Conservation (phyloP, 2,329 filamentous ascomycete species). For the Aspergillus proliferans region DNA sequence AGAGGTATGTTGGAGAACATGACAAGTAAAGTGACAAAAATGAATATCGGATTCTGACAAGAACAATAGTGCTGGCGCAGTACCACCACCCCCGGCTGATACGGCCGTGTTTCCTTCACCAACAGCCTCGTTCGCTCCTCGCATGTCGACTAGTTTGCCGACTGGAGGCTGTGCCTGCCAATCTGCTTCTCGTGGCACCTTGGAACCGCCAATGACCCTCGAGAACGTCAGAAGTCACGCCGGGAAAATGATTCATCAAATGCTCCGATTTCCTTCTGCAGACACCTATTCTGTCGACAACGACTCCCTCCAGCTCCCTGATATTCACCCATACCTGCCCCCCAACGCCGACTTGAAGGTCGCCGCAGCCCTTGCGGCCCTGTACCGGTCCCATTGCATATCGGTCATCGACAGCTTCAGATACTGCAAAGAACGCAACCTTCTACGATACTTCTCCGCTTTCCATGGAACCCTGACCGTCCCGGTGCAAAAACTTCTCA, state of each 20-base stretch:
- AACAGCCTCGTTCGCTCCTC: conserved; percentile 31
- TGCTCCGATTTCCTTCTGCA: conserved; percentile 33
- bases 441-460: conserved; percentile 88
- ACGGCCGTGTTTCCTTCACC: conserved; percentile 37
- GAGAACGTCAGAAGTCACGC: conserved; percentile 34
- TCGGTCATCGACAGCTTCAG: conserved; percentile 92
- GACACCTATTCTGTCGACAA: conserved; percentile 49
- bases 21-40: not conserved
- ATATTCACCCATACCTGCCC: conserved; percentile 75
- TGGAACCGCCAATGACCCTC: conserved; percentile 26
- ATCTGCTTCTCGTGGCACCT: conserved; percentile 14
- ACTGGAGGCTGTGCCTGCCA: conserved; percentile 24
- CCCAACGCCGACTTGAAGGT: conserved; percentile 77
- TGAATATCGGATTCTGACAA: conserved; percentile 7
- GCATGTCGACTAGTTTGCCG: conserved; percentile 19
- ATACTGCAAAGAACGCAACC: conserved; percentile 93
- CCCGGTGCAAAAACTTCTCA: conserved; percentile 88
- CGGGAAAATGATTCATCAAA: conserved; percentile 33
- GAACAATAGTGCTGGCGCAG: conserved; percentile 16
- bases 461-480: conserved; percentile 96
- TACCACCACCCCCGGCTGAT: conserved; percentile 28
- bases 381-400: conserved; percentile 92
- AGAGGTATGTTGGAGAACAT: conserved; percentile 20
- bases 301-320: conserved; percentile 72
- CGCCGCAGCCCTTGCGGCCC: conserved; percentile 73